Evolutionary conservation across 768 basidiomycete genomes (phyloP).

Genomic region (Hirschioporus abietinus): DNA sequence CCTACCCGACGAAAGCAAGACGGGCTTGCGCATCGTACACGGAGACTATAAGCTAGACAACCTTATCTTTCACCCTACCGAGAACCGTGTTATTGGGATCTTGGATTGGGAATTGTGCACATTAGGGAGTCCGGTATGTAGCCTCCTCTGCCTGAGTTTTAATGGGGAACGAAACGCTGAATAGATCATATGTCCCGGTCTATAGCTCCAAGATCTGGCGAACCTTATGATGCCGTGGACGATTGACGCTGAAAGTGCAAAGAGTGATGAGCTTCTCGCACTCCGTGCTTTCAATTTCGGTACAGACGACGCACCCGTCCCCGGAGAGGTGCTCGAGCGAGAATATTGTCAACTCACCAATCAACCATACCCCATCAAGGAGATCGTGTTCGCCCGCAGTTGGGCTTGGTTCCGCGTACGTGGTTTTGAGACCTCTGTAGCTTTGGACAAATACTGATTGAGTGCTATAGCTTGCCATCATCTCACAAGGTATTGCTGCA

Average conservation of each 20-base stretch:
- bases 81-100: slow-evolving; percentile 91
- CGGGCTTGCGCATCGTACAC: slow-evolving; percentile 84
- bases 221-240: slow-evolving; percentile 88
- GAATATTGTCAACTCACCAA: slow-evolving; percentile 70
- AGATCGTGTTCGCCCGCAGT: slow-evolving; percentile 76
- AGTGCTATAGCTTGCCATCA: slow-evolving; percentile 59
- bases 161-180: slow-evolving; percentile 3
- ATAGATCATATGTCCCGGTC: background rate
- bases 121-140: slow-evolving; percentile 78
- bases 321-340: slow-evolving; percentile 67
- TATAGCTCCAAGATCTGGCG: slow-evolving; percentile 78
- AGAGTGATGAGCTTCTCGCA: slow-evolving; percentile 16
- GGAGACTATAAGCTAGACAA: slow-evolving; percentile 99
- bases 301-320: slow-evolving; percentile 50
- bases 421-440: slow-evolving; percentile 8
- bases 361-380: slow-evolving; percentile 68
- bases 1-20: slow-evolving; percentile 71
- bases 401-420: slow-evolving; percentile 82
- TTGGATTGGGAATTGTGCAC: slow-evolving; percentile 98
- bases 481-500: slow-evolving; percentile 87
- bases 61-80: slow-evolving; percentile 86
- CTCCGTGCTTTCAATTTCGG: slow-evolving; percentile 64
- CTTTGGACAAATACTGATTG: background rate
- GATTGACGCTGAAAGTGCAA: slow-evolving; percentile 35
- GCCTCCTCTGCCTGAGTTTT: background rate